Conservation (phyloP, 192 early-diverging fungal species). For the Pilaira anomala region DNA sequence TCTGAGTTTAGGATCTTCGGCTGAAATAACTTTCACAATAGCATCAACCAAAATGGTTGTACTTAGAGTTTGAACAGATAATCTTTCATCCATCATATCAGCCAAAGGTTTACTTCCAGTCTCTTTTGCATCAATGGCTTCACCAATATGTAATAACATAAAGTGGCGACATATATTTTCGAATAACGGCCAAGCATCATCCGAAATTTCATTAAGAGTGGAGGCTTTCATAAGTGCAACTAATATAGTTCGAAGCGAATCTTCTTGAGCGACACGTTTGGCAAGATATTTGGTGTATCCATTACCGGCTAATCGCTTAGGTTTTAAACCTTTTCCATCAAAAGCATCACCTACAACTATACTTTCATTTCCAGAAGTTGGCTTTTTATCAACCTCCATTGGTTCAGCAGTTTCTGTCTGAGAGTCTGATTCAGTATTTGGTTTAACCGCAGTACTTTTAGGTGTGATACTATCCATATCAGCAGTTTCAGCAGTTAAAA, state of each 20-base stretch:
- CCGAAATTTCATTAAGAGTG: conserved; percentile 53
- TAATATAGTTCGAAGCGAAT: conserved; percentile 59
- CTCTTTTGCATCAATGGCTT: conserved; percentile 57
- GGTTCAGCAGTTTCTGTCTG: no score
- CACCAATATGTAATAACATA: conserved; percentile 67
- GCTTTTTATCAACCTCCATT: conserved; percentile 15
- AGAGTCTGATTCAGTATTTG: no score
- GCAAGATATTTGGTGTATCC: conserved; percentile 36
- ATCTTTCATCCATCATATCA: conserved; percentile 48
- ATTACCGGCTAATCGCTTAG: conserved; percentile 26
- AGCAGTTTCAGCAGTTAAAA: neutral
- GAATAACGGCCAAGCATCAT: conserved; percentile 61
- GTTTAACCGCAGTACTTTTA: no score
- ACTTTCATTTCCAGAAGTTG: conserved; percentile 53
- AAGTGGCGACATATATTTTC: conserved; percentile 72
- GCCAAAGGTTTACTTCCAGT: conserved; percentile 41
- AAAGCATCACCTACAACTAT: conserved; percentile 20
- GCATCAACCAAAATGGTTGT: conserved; percentile 75
- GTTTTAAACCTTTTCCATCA: conserved; percentile 21
- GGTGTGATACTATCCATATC: no score
- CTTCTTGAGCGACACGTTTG: conserved; percentile 62
- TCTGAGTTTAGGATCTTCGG: conserved; percentile 57
- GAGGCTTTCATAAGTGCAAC: conserved; percentile 64
- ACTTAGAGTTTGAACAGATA: conserved; percentile 47
- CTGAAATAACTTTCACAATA: conserved; percentile 74